Evolutionary conservation across 495 filamentous ascomycete genomes (phyloP).

Genomic region (Talaromyces adpressus): DNA sequence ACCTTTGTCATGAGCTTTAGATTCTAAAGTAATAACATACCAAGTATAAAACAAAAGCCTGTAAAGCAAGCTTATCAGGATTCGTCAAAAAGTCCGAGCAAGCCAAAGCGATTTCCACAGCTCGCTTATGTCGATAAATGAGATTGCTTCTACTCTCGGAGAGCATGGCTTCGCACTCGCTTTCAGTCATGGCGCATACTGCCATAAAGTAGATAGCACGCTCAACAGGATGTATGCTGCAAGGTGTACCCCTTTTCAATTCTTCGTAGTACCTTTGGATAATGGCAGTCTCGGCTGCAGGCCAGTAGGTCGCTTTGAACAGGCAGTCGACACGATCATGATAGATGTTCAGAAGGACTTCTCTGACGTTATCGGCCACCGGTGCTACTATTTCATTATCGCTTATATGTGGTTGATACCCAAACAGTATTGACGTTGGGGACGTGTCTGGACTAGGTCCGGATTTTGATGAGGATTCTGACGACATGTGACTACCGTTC

Average conservation of each 20-base stretch:
- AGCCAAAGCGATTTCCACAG: conserved; percentile 40
- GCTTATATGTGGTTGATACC: background rate
- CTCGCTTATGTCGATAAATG: conserved; percentile 37
- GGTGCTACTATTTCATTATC: background rate
- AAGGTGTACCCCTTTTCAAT: background rate
- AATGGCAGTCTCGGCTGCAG: background rate
- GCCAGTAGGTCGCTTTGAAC: background rate
- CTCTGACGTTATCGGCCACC: background rate
- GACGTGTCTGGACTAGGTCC: background rate
- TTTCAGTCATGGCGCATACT: conserved; percentile 31
- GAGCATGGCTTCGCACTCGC: conserved; percentile 33
- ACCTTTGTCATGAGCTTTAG: too few species aligned
- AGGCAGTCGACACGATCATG: conserved; percentile 1
- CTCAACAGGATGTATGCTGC: conserved; percentile 22
- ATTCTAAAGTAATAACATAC: too few species aligned
- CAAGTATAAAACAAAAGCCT: conserved; percentile 49
- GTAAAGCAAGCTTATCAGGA: conserved; percentile 47
- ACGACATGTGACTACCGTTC: background rate
- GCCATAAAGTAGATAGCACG: conserved; percentile 48
- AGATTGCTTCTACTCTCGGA: conserved; percentile 30
- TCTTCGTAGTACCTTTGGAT: background rate
- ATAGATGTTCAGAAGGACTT: background rate
- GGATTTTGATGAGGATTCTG: background rate
- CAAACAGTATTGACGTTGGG: background rate
- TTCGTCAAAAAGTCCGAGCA: conserved; percentile 45